Conservation (phyloP, 2,329 filamentous ascomycete species). For the Monosporascus sp. region DNA sequence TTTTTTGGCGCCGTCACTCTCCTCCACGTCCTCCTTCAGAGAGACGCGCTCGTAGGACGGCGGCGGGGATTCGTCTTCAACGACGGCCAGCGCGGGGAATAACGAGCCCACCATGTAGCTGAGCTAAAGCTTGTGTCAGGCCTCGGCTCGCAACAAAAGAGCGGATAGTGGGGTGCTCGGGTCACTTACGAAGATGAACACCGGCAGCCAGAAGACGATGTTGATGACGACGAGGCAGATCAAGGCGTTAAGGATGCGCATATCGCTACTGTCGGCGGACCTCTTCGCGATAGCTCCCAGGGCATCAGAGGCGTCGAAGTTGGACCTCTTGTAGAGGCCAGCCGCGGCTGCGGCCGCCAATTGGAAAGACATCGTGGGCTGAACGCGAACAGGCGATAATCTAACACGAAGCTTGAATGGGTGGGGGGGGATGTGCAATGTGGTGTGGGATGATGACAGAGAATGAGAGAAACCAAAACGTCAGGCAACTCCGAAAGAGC, state of each 20-base stretch:
- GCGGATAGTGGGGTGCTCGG: not conserved
- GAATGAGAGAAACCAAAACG: too few relatives aligned
- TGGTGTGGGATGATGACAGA: too few relatives aligned
- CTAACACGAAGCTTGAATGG: too few relatives aligned
- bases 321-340: not conserved
- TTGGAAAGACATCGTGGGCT: not conserved
- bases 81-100: conserved; percentile 45
- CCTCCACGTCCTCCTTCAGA: conserved; percentile 14
- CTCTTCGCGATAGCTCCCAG: not conserved
- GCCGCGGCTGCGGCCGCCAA: not conserved
- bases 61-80: conserved; percentile 45
- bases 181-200: not conserved
- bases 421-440: too few relatives aligned
- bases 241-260: not conserved
- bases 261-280: not conserved
- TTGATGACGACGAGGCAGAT: not conserved
- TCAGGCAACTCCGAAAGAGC: too few relatives aligned
- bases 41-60: conserved; percentile 43
- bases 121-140: conserved; percentile 24
- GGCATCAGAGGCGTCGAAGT: not conserved
- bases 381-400: too few relatives aligned
- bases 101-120: conserved; percentile 41
- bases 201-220: not conserved
- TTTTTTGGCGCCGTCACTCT: conserved; percentile 4
- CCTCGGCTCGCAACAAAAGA: not conserved